Base-by-base conservation (phyloP, 2,329 filamentous ascomycete genomes). In the Aspergillus udagawae region DNA sequence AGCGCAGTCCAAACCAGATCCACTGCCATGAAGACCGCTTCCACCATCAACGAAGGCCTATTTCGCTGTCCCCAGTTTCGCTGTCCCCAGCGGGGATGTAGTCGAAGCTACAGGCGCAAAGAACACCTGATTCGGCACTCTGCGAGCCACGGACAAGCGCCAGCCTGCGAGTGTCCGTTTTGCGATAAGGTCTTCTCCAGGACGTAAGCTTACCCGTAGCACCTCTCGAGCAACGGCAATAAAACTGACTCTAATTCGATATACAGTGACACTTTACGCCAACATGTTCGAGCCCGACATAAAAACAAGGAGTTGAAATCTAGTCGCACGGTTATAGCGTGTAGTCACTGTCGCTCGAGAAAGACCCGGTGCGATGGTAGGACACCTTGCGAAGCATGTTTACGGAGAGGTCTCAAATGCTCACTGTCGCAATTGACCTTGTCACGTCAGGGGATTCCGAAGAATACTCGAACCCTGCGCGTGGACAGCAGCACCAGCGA, bases 71-170 rank as follows among this genome's bases (percentile, higher is more conserved):
- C n/a, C n/a, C n/a, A n/a, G n/a, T n/a, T n/a, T n/a, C n/a, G n/a
- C n/a, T 68, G 66, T 35, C 32, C 50, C 14, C 55, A 61, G 49
- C 65, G 65, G 7, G 59, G 51, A 32, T 67, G 66, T 44, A 54
- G 47, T n/a, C 59, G 63, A 4, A 58, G 49, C 25, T 67, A 68
- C 58, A 59, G 49, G 20, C 66, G 63, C 48, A 67, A 62, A 57
- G 65, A 67, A 52, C 65, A 67, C 54, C 52, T 67, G 6, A 60
- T 62, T 38, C 60, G 65, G 38, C 65, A 67, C 45, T 41, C 25
- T 9, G 56, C 51, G 7, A 53, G 55, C 32, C 60, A 63, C 57
- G 27, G 45, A n/a, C 23, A 44, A 38, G 35, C 53, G 21, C 53
- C 14, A 42, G 51, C 41, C 28, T 49, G 60, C 28, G 27, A 56